These are phyloP conservation scores for Alternaria angustiovoidea DNA, from an alignment of 2,329 filamentous ascomycete genomes.

Conservation along the genomic window DNA sequence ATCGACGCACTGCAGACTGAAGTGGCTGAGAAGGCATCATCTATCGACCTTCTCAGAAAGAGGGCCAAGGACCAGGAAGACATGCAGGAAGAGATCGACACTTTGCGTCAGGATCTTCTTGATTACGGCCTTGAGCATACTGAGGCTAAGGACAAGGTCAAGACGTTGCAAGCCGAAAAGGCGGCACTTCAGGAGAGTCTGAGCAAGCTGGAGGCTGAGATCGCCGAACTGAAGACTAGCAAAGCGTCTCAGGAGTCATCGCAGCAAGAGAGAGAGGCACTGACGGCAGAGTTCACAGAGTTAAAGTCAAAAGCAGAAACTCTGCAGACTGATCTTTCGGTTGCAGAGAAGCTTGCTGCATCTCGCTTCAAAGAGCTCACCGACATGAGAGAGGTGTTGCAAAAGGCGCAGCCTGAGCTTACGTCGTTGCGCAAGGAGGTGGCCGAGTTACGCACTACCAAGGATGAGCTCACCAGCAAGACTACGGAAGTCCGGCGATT, in stretches of 20 bases:
- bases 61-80: slow-evolving; percentile 80
- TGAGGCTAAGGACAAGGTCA: slow-evolving; percentile 77
- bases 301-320: slow-evolving; percentile 74
- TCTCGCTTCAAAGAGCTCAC: slow-evolving; percentile 87
- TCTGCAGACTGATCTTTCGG: slow-evolving; percentile 83
- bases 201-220: slow-evolving; percentile 73
- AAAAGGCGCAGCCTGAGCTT: slow-evolving; percentile 87
- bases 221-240: slow-evolving; percentile 63
- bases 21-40: slow-evolving; percentile 66
- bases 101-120: slow-evolving; percentile 79
- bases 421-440: slow-evolving; percentile 80
- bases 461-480: slow-evolving; percentile 74
- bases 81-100: slow-evolving; percentile 84
- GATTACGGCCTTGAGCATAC: slow-evolving; percentile 84
- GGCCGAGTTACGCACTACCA: slow-evolving; percentile 74
- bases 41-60: slow-evolving; percentile 74
- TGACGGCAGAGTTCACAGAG: slow-evolving; percentile 73
- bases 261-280: slow-evolving; percentile 62
- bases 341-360: slow-evolving; percentile 85
- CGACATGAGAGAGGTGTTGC: slow-evolving; percentile 78
- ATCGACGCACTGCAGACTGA: slow-evolving; percentile 46
- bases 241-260: slow-evolving; percentile 58
- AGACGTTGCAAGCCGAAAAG: slow-evolving; percentile 76
- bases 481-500: slow-evolving; percentile 73
- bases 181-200: slow-evolving; percentile 70